Base-by-base conservation (phyloP, 2,329 filamentous ascomycete genomes). In the Penicillium sp. region DNA sequence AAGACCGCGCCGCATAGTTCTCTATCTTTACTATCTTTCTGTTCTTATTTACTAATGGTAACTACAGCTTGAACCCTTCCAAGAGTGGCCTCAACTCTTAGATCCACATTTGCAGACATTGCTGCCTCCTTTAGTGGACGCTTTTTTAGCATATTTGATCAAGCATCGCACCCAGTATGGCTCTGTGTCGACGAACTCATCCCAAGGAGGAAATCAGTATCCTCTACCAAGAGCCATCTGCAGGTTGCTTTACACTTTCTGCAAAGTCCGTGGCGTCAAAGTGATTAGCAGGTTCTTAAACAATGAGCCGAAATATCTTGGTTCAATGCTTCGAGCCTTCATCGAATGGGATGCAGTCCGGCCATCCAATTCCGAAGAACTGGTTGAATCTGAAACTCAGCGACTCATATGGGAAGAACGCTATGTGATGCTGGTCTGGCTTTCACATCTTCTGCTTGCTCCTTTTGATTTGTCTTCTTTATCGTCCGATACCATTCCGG, bases 251-350 rank as follows among this genome's bases (percentile, higher is more conserved):
- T 97, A 97, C 72, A 89, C 88, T 0, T 89, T 99, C 60, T 97
- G 92, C 81, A 99, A 99, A 76, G 89, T 97, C 50, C 86, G 94
- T 53, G 93, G 94, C 25, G 88, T 94, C 71, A 97, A 97, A 75
- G 89, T 99, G 51, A 88, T 99, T 66, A 87, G 92, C 52, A 86
- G 91, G 42, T 97, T 97, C 70, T 80, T 99, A 63, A 93, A 90
- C 71, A 96, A 94, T 63, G 94, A 97, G 73, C 89, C 92, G 1
- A 88, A 84, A 68, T 89, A 93, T 68, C 83, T 99, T 15, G 93
- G 96, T 71, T 82, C 89, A 0, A 82, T 99, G 60, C 81, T 97
- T 9, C 81, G 83, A 1, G 88, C 89, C 17, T 85, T 96, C 42
- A 91, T 96, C 69, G 80, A 83, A 33, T 82, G 80, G 66, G 75